These are phyloP conservation scores for Thozetella sp. DNA, from an alignment of 495 filamentous ascomycete species.

Conservation along the genomic window DNA sequence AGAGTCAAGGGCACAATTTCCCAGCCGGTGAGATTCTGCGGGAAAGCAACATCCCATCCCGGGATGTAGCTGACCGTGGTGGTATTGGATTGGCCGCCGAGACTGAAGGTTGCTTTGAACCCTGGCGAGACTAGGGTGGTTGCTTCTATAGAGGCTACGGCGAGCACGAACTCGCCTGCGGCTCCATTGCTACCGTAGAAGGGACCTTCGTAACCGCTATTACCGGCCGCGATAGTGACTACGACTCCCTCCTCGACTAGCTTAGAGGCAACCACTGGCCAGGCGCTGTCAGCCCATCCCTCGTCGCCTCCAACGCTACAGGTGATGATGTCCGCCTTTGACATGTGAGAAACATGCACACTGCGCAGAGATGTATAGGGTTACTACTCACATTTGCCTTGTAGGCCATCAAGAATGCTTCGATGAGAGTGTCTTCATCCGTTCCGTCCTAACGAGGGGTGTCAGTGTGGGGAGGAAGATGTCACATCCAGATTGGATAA, in stretches of 20 bases:
- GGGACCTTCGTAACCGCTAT: constrained; percentile 35
- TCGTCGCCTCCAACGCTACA: background rate
- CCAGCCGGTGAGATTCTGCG: background rate
- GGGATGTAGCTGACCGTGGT: constrained; percentile 21
- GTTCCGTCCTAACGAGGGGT: too few species aligned
- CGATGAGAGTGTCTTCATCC: constrained; percentile 32
- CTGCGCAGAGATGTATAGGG: constrained; percentile 10
- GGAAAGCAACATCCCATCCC: background rate
- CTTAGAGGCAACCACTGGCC: background rate
- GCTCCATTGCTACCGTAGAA: constrained; percentile 25
- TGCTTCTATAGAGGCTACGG: constrained; percentile 17
- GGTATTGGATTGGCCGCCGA: constrained; percentile 13
- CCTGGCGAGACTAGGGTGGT: constrained; percentile 14
- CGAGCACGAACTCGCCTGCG: constrained; percentile 24
- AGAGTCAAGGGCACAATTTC: background rate
- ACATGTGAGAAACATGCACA: constrained; percentile 29
- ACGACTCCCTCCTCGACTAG: background rate
- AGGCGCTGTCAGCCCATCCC: background rate
- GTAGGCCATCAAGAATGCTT: constrained; percentile 39
- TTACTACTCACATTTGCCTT: constrained; percentile 28
- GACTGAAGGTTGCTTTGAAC: constrained; percentile 16
- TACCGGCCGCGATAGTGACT: constrained; percentile 39
- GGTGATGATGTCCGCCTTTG: constrained; percentile 31
- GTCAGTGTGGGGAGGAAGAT: too few species aligned
- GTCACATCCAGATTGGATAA: too few species aligned